A percentile compares a stretch with the other conserved stretches of the same genome.
Conservation (phyloP, 2,329 filamentous ascomycete species). For the Pseudogymnoascus verrucosus region DNA sequence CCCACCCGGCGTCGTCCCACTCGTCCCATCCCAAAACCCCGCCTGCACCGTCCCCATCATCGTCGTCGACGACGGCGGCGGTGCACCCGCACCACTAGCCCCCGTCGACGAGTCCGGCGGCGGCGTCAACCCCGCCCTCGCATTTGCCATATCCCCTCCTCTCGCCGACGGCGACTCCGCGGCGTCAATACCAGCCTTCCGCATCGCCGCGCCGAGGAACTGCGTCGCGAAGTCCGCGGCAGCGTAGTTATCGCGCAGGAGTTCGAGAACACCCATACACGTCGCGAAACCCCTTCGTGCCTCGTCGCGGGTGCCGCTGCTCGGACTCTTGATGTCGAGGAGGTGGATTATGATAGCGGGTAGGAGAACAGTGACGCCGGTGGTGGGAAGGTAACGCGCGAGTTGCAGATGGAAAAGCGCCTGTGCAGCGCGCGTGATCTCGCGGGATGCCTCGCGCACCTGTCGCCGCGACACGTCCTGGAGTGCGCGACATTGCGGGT, state of each 20-base stretch:
- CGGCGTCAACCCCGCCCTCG: not conserved
- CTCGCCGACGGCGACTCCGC: not conserved
- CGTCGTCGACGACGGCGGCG: not conserved
- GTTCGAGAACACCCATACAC: slow-evolving; percentile 88
- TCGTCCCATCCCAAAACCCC: not conserved
- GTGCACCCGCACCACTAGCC: not conserved
- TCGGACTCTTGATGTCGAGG: slow-evolving; percentile 80
- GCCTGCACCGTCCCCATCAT: not conserved
- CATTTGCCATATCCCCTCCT: not conserved
- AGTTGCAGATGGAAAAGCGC: slow-evolving; percentile 66
- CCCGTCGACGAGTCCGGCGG: not conserved
- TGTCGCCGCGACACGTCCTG: slow-evolving; percentile 77
- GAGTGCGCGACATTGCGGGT: slow-evolving; percentile 51
- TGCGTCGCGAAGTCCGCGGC: slow-evolving; percentile 94
- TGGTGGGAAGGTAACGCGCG: slow-evolving; percentile 76
- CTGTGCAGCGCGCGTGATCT: slow-evolving; percentile 77
- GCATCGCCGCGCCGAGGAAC: slow-evolving; percentile 85
- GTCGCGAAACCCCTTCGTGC: slow-evolving; percentile 77
- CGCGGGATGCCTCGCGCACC: slow-evolving; percentile 73
- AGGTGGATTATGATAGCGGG: slow-evolving; percentile 92
- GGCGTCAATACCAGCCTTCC: slow-evolving; percentile 65
- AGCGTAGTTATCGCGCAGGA: slow-evolving; percentile 79
- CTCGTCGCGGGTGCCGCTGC: slow-evolving; percentile 60
- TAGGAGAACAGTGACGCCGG: slow-evolving; percentile 81
- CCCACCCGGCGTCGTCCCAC: not conserved